Evolutionary conservation across 495 filamentous ascomycete genomes (phyloP), one percentile per base, ranked within the genome.

Genomic region (Paragyromitra xinjiangensis): DNA sequence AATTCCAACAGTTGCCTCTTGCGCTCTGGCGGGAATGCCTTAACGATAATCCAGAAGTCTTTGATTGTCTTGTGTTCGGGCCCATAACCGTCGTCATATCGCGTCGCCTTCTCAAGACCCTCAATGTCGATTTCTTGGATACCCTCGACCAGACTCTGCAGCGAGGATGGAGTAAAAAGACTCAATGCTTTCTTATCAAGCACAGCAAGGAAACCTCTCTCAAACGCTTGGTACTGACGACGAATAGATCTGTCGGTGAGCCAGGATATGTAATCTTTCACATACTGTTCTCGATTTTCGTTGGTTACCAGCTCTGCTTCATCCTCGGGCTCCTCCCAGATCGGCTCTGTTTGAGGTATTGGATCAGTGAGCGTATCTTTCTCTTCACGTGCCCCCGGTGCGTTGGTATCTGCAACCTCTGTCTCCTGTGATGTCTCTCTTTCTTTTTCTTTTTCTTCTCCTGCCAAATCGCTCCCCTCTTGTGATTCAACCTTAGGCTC

Each of bases 251-350:
- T 88, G 81, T 92, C 87, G 0, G 92, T 93, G 40, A 98, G 86
- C 88, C 92, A 96, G 67, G 87, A 88, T 76, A 97, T 92, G 83
- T 98, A 98, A 82, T 97, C 93, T n/a, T 86, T 87, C 11, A 97
- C 91, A 80, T 91, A 98, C 65, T 89, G 86, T 51, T 89, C 85
- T 45, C 93, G 90, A 83, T 95, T 97, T 40, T 85, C 87, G 74
- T 91, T 91, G 0, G 92, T 97, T 61, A 98, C 91, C 26, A 90
- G 81, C 9, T 84, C 84, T 6, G 89, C 85, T 39, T 90, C 92
- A 12, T 87, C 82, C 9, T 73, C 56, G 11, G 61, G 14, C 39
- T 80, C 78, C 11, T 64, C 34, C 42, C n/a, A 65, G 12, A 22
- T 59, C n/a, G 64, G 22, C n/a, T 59, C 11, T 24, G 48, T 16